Percentiles rank a stretch among this genome's conserved stretches.
Conservation (phyloP, 371 early-diverging fungal genomes). For the Apophysomyces ossiformis region DNA sequence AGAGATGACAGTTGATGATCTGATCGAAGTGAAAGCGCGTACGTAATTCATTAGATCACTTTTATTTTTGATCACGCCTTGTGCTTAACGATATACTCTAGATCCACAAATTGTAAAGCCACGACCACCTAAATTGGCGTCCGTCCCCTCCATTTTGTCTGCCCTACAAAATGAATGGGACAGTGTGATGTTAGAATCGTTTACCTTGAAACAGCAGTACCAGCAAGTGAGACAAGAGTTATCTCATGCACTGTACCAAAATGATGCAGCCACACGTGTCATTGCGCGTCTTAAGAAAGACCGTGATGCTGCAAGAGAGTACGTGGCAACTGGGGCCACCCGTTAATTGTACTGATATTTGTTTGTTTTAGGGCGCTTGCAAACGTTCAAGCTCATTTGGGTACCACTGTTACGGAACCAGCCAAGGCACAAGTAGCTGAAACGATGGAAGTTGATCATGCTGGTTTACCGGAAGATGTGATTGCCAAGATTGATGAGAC, state of each 20-base stretch:
- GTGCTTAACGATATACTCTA: slow-evolving; percentile 16
- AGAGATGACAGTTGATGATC: slow-evolving; percentile 76
- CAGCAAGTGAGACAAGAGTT: slow-evolving; percentile 91
- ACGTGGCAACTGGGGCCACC: slow-evolving; percentile 23
- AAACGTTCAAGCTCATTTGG: slow-evolving; percentile 73
- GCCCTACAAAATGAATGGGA: slow-evolving; percentile 96
- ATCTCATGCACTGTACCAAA: slow-evolving; percentile 91
- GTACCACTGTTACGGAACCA: slow-evolving; percentile 36
- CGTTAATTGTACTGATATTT: background rate
- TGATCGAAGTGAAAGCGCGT: slow-evolving; percentile 77
- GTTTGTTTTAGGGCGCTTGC: slow-evolving; percentile 60
- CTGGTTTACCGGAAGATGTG: slow-evolving; percentile 55
- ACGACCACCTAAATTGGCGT: slow-evolving; percentile 88
- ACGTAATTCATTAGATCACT: slow-evolving; percentile 14
- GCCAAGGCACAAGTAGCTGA: slow-evolving; percentile 51
- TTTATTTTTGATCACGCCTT: background rate
- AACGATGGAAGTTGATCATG: slow-evolving; percentile 67
- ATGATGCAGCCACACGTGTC: slow-evolving; percentile 94
- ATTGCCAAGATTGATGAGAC: slow-evolving; percentile 64
- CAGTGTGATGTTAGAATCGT: slow-evolving; percentile 90
- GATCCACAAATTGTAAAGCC: slow-evolving; percentile 79
- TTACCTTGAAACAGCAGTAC: slow-evolving; percentile 89
- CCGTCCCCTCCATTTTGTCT: slow-evolving; percentile 89
- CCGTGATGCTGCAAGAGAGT: slow-evolving; percentile 89
- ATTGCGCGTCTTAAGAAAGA: slow-evolving; percentile 91